Base-by-base conservation (phyloP, 371 early-diverging fungal species). In the Rhizopus stolonifer region DNA sequence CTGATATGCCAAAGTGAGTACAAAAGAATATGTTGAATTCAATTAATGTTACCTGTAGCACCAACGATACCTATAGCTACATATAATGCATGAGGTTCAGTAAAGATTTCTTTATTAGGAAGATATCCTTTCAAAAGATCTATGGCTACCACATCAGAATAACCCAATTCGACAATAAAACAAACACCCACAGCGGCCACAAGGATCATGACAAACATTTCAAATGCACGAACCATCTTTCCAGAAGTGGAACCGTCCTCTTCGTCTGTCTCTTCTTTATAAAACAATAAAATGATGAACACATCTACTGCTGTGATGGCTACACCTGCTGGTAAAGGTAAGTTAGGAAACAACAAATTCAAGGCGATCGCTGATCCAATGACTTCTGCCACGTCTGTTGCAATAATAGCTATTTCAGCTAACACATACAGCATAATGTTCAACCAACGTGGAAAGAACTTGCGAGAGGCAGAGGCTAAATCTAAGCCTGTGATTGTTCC, bases 291-390 rank as follows among this genome's bases (percentile, higher is more conserved):
- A 38, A 92, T 75, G 38, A 92, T 62, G 18, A 93, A 74, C 0
- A 90, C 89, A 56, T 93, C 93, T 2, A 79, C 68, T 0, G 80
- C 87, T 3, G 93, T 93, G 43, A 93, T 76, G 18, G 86, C 83
- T 4, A 91, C 85, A n/a, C 92, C 91, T 62, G 81, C 83, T 4
- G 84, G 76, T 39, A 91, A 58, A 0, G 91, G 89, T 23, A 91
- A 46, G 6, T 65, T 68, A 1, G 70, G 70, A 59, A 89, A 87
- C n/a, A 93, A 69, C n/a, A 91, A 64, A 31, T 89, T 86, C 11
- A 93, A 61, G 0, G 89, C 91, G 52, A 93, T 86, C 0, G 91
- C 93, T 36, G 87, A 83, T 36, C 92, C 93, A 64, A 93, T 91
- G 43, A 90, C 91, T 64, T 92, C 90, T 13, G 92, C 91, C 25